Base-by-base conservation (phyloP, 352 stramenopile genomes). In the Globisporangium orthogonon region DNA sequence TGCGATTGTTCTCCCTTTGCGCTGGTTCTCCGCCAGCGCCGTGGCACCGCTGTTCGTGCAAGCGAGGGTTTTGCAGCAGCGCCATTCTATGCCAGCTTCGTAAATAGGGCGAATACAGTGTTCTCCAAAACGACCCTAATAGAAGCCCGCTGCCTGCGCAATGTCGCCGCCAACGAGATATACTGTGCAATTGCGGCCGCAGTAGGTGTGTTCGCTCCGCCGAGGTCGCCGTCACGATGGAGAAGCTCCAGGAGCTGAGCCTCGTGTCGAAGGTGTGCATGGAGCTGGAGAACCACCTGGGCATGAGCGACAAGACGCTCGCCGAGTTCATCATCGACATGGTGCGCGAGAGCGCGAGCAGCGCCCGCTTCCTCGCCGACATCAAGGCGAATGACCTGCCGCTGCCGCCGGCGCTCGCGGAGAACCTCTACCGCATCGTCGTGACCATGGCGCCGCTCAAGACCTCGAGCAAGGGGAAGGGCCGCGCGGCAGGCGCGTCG, bases 281-380 rank as follows among this genome's bases (percentile, higher is more conserved):
- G 63, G 82, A 90, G 69, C 74, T 95, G 55, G 86, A 94, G 64
- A 94, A 98, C 70, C 82, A 95, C 58, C 71, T 99, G 53, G 92
- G 93, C 41, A 88, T 99, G 70, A 94, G 88, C 57, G 97, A 99
- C 72, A 96, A 97, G 65, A 99, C 95, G 39, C 77, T 99, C 52
- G 87, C 96, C 11, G 96, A 98, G 81, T 98, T 98, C 61, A 82
- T 98, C 37, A 97, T 97, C 64, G 80, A 97, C 60, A 70, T 96
- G 56, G 86, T 95, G 48, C 80, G 90, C 50, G 69, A 86, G 45
- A 88, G 73, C 65, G 53, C 73, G 7, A 93, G 69, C 59, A 96
- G 60, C 68, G 66, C 48, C 43, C 65, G 53, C 30, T 94, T 89
- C 58, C 62, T 90, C 29, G 60, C 54, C 37, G 63, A 66, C 39